Conservation (phyloP, 164 flowering plant genomes). For the Malania oleifera region DNA sequence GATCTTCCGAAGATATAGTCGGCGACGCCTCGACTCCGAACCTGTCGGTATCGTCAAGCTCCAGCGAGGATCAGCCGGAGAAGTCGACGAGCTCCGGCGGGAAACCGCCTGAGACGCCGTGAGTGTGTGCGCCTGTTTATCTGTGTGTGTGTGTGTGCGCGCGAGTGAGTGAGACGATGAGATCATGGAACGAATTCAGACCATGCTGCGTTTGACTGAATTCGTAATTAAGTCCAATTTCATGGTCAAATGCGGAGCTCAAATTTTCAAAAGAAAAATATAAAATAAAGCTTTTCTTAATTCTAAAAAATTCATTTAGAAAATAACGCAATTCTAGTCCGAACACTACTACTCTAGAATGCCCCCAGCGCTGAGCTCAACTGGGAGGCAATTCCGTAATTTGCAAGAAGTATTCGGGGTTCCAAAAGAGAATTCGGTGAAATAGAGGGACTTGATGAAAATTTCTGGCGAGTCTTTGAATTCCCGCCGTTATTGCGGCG, state of each 20-base stretch:
- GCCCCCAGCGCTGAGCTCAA: conserved; percentile 9
- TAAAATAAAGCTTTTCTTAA: too few relatives aligned
- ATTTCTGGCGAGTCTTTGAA: conserved; percentile 1
- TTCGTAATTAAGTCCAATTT: conserved; percentile 22
- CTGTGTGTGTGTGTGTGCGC: too few relatives aligned
- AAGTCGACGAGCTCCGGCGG: conserved; percentile 49
- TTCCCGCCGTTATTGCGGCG: conserved; percentile 63
- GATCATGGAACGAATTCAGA: too few relatives aligned
- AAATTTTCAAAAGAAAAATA: too few relatives aligned
- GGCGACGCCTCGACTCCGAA: conserved; percentile 24
- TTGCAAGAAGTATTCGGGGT: background rate
- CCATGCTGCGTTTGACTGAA: conserved; percentile 6
- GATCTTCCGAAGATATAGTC: conserved; percentile 9
- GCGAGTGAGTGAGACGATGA: too few relatives aligned
- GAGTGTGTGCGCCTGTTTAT: conserved; percentile 44
- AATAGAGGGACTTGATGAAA: background rate
- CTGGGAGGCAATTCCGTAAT: conserved; percentile 19
- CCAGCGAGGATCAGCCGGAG: conserved; percentile 63
- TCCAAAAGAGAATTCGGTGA: conserved; percentile 1
- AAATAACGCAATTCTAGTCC: conserved; percentile 16
- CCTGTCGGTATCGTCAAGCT: conserved; percentile 58
- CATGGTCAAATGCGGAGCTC: background rate
- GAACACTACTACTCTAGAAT: conserved; percentile 8
- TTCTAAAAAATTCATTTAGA: background rate
- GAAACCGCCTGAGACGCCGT: conserved; percentile 50